Evolutionary conservation across 345 rosid genomes (phyloP).

Genomic region (Gossypium ekmanianum): DNA sequence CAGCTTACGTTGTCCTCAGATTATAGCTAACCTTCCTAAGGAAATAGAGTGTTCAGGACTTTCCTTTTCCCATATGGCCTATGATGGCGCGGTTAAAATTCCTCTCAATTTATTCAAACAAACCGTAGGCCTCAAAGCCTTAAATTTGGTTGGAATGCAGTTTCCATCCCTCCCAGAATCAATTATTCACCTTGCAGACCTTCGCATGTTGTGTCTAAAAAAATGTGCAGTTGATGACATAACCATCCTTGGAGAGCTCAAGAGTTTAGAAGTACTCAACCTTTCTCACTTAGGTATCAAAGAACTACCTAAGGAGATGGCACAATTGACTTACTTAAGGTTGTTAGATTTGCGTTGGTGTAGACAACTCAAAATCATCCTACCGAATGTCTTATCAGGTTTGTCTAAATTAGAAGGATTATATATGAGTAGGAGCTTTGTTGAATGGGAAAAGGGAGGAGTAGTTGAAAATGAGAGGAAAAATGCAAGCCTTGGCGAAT

Average conservation of each 20-base stretch:
- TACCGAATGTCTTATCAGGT: slow-evolving; percentile 17
- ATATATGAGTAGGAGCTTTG: accelerated
- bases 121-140: slow-evolving; percentile 11
- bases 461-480: neutral
- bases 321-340: neutral
- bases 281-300: neutral
- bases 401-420: too few relatives aligned
- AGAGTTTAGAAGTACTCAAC: slow-evolving; percentile 15
- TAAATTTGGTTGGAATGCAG: slow-evolving; percentile 2
- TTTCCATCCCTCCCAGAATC: neutral
- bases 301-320: slow-evolving; percentile 20
- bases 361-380: slow-evolving; percentile 11
- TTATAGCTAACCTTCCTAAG: slow-evolving; percentile 10
- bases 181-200: neutral
- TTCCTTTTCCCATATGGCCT: too few relatives aligned
- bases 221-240: too few relatives aligned
- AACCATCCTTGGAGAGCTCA: too few relatives aligned
- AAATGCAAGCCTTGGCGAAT: neutral
- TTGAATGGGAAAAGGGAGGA: slow-evolving; percentile 20
- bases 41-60: slow-evolving; percentile 8
- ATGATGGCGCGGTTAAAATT: neutral
- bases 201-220: too few relatives aligned
- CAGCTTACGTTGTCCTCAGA: neutral
- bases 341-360: slow-evolving; percentile 6
- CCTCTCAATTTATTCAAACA: slow-evolving; percentile 12